phyloP scores from a whole-genome alignment of 176 grass and related monocot species.

The Carex cristatella region DNA sequence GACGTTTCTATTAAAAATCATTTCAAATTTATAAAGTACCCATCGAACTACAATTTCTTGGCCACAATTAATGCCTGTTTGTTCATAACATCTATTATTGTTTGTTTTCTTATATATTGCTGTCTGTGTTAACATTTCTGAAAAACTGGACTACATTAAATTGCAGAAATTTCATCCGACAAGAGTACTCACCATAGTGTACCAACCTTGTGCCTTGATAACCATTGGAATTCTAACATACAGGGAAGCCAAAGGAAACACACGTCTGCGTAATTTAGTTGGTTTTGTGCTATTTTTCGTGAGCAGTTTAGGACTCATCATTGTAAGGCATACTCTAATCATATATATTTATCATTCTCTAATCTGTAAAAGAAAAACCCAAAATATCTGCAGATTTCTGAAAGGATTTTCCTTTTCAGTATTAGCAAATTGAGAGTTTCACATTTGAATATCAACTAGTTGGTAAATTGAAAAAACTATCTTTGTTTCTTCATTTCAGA shows the following conservation, averaged over 20 bases:
- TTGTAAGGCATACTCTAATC: conserved; percentile 23
- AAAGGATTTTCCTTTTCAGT: neutral
- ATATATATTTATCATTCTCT: neutral
- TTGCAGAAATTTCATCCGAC: conserved; percentile 32
- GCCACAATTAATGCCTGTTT: neutral
- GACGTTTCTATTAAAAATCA: too few relatives aligned
- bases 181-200: conserved; percentile 35
- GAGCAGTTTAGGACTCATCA: conserved; percentile 26
- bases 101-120: neutral
- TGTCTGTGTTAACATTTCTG: neutral
- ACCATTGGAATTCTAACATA: conserved; percentile 32
- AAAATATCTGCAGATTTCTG: neutral
- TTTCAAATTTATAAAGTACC: too few relatives aligned
- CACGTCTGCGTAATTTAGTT: conserved; percentile 30
- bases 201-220: conserved; percentile 41
- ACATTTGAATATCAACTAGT: neutral
- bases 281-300: conserved; percentile 44
- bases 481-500: neutral
- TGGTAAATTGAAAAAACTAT: neutral
- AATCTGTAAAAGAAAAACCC: neutral
- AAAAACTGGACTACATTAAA: neutral
- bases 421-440: neutral
- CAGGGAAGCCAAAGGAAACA: conserved; percentile 49
- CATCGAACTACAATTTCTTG: neutral
- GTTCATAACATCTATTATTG: neutral